Evolutionary conservation across 2,329 filamentous ascomycete genomes (phyloP), one percentile per base, ranked within the genome.

Genomic region (Nigrospora oryzae): DNA sequence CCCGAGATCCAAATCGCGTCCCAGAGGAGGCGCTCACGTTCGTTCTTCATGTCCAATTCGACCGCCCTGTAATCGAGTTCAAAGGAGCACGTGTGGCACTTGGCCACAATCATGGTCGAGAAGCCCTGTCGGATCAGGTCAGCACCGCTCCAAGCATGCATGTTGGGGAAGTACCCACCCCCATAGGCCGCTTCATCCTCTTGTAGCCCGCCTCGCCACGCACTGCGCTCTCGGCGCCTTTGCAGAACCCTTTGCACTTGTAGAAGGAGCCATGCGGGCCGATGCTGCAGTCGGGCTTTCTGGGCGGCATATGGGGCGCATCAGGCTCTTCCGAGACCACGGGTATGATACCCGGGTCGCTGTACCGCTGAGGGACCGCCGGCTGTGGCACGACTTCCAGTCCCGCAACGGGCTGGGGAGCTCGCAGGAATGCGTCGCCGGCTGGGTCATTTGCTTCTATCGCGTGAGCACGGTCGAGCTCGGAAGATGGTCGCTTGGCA

Each of bases 201-300:
- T 69, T 74, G 39, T 78, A 66, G 7, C 74, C 75, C 4, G 68
- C 56, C 3, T 67, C 69, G 1, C 75, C 75, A 33, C 63, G 62
- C 28, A 70, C 57, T 2, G 72, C 67, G 14, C 75, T 72, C 39
- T 69, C 69, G 7, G 75, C 75, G 1, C 75, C 75, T 16, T 71
- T 67, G 37, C 76, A 80, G 51, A 79, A 77, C 1, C 74, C 75
- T 44, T 74, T 77, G 34, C 73, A 61, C 11, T 69, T 59, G 41
- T 73, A 69, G 49, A 77, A 78, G 0, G 75, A 77, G 50, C 73
- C 75, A 11, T 59, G 52, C 0, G 61, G 56, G 3, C 59, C 66
- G 33, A 79, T 74, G 6, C 53, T 65, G 50, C 67, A 71, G 38
- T 71, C 68, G 11, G 57, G 49, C 40, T 60, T 54, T 43, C 54